These are phyloP conservation scores for Globisporangium alternatum DNA, from an alignment of 352 stramenopile species.

Conservation along the genomic window DNA sequence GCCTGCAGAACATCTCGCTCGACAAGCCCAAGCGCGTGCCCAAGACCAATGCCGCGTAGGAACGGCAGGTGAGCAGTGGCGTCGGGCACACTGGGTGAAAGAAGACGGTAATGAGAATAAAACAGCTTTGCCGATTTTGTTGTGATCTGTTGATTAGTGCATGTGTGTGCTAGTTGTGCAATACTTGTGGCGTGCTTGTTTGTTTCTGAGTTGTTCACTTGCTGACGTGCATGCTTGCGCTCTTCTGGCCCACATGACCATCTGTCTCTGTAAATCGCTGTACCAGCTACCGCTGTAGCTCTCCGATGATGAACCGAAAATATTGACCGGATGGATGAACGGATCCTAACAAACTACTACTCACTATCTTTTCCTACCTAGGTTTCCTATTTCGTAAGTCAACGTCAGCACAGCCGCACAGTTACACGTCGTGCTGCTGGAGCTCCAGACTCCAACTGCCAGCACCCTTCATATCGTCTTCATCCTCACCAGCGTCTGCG, in stretches of 20 bases:
- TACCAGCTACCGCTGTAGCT: too few relatives aligned
- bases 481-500: slow-evolving; percentile 16
- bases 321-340: neutral
- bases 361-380: neutral
- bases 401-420: neutral
- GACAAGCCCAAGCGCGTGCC: slow-evolving; percentile 70
- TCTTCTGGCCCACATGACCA: too few relatives aligned
- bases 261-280: too few relatives aligned
- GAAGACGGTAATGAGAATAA: too few relatives aligned
- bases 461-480: neutral
- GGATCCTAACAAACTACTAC: neutral
- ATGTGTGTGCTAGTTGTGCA: too few relatives aligned
- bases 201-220: too few relatives aligned
- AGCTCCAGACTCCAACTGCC: slow-evolving; percentile 5
- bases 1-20: slow-evolving; percentile 80
- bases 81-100: too few relatives aligned
- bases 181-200: too few relatives aligned
- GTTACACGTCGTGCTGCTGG: slow-evolving; percentile 1
- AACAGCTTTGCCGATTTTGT: too few relatives aligned
- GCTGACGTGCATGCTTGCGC: too few relatives aligned
- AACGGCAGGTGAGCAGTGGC: neutral
- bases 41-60: neutral
- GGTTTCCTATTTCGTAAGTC: neutral
- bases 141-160: too few relatives aligned
- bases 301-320: too few relatives aligned